Conservation (phyloP, 768 basidiomycete species). For the Tylopilus sp. region DNA sequence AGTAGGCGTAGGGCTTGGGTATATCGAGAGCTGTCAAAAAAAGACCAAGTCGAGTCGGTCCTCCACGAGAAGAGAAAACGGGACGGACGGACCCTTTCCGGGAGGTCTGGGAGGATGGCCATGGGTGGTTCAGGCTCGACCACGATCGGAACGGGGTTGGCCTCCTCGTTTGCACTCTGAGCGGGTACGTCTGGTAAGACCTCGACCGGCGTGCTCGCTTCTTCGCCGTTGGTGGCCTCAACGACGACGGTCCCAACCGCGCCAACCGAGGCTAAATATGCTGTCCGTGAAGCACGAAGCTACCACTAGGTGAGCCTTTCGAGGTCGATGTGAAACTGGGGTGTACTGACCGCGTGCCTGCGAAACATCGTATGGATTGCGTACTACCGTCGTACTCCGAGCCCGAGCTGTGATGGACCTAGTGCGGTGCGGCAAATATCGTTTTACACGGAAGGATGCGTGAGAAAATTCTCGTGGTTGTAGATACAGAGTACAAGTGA, state of each 20-base stretch:
- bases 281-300: constrained; percentile 27
- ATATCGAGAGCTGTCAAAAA: constrained; percentile 73
- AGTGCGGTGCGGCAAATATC: constrained; percentile 3
- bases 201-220: constrained; percentile 3
- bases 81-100: constrained; percentile 23
- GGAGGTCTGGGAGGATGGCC: constrained; percentile 16
- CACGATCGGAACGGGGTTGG: not conserved
- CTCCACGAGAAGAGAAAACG: not conserved
- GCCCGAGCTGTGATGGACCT: not conserved
- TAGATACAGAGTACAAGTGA: too few relatives aligned
- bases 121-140: constrained; percentile 12
- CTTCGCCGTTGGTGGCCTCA: constrained; percentile 10
- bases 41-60: not conserved
- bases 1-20: constrained; percentile 58
- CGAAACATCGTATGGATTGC: constrained; percentile 21
- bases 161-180: not conserved
- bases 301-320: not conserved
- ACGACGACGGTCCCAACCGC: constrained; percentile 15
- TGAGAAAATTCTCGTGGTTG: constrained; percentile 8
- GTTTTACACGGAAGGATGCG: constrained; percentile 14
- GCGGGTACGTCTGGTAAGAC: not conserved
- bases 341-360: constrained; percentile 22
- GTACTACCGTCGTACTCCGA: constrained; percentile 5
- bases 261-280: constrained; percentile 17
- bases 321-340: not conserved